A percentile compares a stretch with the other conserved stretches of the same genome.
phyloP scores from a whole-genome alignment of 2,329 filamentous ascomycete genomes.

The Xylariaceae sp. region DNA sequence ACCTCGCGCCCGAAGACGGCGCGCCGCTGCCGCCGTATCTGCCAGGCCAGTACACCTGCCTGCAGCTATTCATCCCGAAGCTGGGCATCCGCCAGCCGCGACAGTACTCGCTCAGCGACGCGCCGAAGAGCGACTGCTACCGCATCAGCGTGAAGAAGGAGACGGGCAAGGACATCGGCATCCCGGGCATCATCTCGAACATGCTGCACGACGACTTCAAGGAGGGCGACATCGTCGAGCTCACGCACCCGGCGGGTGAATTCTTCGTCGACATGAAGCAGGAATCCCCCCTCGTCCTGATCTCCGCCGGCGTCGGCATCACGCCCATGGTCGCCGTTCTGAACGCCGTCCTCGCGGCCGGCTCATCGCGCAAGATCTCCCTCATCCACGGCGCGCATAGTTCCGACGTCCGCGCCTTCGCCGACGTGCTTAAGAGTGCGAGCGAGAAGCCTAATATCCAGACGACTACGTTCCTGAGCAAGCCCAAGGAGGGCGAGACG shows the following conservation, averaged over 20 bases:
- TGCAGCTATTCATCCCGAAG: slow-evolving; percentile 56
- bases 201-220: slow-evolving; percentile 44
- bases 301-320: slow-evolving; percentile 64
- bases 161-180: slow-evolving; percentile 33
- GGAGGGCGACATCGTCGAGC: slow-evolving; percentile 49
- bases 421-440: slow-evolving; percentile 42
- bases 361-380: slow-evolving; percentile 44
- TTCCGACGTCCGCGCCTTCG: slow-evolving; percentile 51
- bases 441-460: slow-evolving; percentile 43
- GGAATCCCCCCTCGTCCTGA: slow-evolving; percentile 54
- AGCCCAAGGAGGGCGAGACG: slow-evolving; percentile 39
- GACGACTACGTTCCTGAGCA: slow-evolving; percentile 54
- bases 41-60: slow-evolving; percentile 69
- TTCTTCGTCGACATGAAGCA: slow-evolving; percentile 55
- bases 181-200: slow-evolving; percentile 49
- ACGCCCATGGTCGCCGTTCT: slow-evolving; percentile 64
- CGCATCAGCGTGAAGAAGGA: slow-evolving; percentile 71
- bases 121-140: slow-evolving; percentile 50
- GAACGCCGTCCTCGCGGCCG: slow-evolving; percentile 37
- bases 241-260: slow-evolving; percentile 53
- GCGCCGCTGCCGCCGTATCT: slow-evolving; percentile 52
- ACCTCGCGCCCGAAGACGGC: slow-evolving; percentile 60
- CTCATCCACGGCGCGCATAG: slow-evolving; percentile 59
- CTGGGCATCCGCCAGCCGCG: slow-evolving; percentile 62
- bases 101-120: slow-evolving; percentile 70